Base-by-base conservation (phyloP, 1,284 basidiomycete genomes). In the Sparassis latifolia region DNA sequence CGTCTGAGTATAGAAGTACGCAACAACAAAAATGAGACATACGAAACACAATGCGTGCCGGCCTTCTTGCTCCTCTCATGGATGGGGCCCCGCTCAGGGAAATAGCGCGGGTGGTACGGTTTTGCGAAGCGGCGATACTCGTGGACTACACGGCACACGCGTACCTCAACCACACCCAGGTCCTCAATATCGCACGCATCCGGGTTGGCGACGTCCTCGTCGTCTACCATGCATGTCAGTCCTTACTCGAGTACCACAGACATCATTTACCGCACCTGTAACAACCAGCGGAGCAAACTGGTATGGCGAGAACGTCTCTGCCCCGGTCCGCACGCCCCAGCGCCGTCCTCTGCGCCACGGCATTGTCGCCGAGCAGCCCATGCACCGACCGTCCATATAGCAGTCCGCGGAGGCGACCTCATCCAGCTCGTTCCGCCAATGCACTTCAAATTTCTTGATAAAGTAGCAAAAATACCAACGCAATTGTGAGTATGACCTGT, bases 41-140 rank as follows among this genome's bases (percentile, higher is more conserved):
- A 58, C 57, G 53, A 47, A 7, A 56, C 49, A 28, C 57, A 56
- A 39, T 58, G 57, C n/a, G 52, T 33, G 7, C 57, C 57, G 3
- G 45, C 56, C 40, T 59, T 61, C 58, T 61, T 61, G 39, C 52
- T 55, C 6, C 54, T 55, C 45, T 61, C 60, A n/a, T 61, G 55
- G 6, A 61, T 47, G 7, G 54, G 43, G 3, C 53, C 60, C 7
- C 50, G 30, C 41, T 47, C 44, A 52, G 50, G 49, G 37, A 42
- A 35, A 52, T 44, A 20, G 39, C 46, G 3, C 27, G 35, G 27
- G 33, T 41, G 38, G n/a, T n/a, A n/a, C n/a, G n/a, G n/a, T n/a
- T n/a, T n/a, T n/a, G n/a, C n/a, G n/a, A n/a, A n/a, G n/a, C n/a
- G n/a, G n/a, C n/a, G 38, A 7, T 7, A 38, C 7, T 38, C n/a